Evolutionary conservation across 139 green algal genomes (phyloP).

Genomic region (Zygnema cylindricum): DNA sequence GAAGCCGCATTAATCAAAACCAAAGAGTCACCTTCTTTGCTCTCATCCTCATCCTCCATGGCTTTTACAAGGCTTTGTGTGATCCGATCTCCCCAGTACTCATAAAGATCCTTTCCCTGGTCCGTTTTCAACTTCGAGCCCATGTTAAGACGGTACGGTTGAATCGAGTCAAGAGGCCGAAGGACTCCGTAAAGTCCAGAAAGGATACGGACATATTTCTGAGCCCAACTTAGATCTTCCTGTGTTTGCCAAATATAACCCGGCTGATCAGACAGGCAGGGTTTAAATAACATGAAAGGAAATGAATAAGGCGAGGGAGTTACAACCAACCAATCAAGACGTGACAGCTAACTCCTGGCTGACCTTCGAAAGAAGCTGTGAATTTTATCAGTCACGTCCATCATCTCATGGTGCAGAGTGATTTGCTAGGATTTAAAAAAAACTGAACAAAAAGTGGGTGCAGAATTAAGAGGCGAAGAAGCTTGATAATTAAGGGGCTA

Average conservation of each 20-base stretch:
- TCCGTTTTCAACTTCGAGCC: constrained; percentile 40
- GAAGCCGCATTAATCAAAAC: constrained; percentile 35
- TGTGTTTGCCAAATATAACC: neutral
- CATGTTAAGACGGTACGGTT: constrained; percentile 48
- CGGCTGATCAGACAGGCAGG: constrained; percentile 6
- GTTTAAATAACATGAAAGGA: too few species aligned
- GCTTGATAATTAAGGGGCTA: too few species aligned
- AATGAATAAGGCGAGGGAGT: too few species aligned
- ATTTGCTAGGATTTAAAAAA: too few species aligned
- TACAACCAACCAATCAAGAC: too few species aligned
- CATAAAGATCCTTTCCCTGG: constrained; percentile 22
- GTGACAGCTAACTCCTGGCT: too few species aligned
- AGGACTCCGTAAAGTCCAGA: constrained; percentile 42
- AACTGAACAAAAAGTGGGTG: too few species aligned
- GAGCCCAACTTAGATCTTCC: constrained; percentile 11
- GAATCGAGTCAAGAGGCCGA: constrained; percentile 17
- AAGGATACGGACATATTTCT: constrained; percentile 16
- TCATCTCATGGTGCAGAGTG: too few species aligned
- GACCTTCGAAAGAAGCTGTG: too few species aligned
- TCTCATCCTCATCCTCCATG: constrained; percentile 19
- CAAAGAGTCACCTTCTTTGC: neutral
- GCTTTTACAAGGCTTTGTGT: neutral
- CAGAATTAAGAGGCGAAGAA: too few species aligned
- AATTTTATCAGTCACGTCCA: too few species aligned
- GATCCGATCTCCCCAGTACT: constrained; percentile 30